Base-by-base conservation (phyloP, 2,329 filamentous ascomycete species). In the Zasmidium cellare region DNA sequence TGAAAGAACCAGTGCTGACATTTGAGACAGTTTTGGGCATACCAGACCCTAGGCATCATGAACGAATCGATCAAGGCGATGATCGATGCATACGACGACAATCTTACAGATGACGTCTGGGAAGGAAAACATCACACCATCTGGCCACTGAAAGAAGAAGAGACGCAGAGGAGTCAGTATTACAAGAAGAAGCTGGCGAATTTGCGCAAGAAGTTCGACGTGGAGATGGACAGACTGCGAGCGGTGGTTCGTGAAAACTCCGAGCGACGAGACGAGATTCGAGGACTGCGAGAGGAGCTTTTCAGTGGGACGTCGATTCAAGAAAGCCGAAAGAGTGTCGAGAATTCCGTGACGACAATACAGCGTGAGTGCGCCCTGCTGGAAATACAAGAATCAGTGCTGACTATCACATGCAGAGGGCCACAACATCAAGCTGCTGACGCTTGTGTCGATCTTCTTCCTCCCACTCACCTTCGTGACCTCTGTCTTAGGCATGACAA, bases 281-380 rank as follows among this genome's bases (percentile, higher is more conserved):
- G 82, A 85, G 81, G 79, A 2, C 68, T 87, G 58, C 75, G 84
- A 53, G 84, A 87, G 58, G 84, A 87, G 68, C 77, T 87, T 0
- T 87, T 87, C 70, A 82, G 77, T 31, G 85, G 85, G 1, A 87
- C 84, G n/a, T 80, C 78, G 1, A 85, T 88, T 55, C 81, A 84
- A 64, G 84, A 87, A 68, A 82, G 79, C 41, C 74, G 84, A 14
- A 80, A 84, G 63, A 84, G 82, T 16, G 84, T 88, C 31, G 83
- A 87, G 57, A 69, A 79, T 51, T 74, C 77, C 1, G 76, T 77
- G 47, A 80, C 80, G 12, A 80, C 80, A 0, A 77, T 82, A 20
- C 74, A 80, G 55, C 84, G 57, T 59, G 20, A 35, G 57, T 50
- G 11, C 25, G 35, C 16, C 35, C 7, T n/a, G n/a, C n/a, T n/a